phyloP scores from a whole-genome alignment of 2,329 filamentous ascomycete species.

The Arthroderma uncinatum region DNA sequence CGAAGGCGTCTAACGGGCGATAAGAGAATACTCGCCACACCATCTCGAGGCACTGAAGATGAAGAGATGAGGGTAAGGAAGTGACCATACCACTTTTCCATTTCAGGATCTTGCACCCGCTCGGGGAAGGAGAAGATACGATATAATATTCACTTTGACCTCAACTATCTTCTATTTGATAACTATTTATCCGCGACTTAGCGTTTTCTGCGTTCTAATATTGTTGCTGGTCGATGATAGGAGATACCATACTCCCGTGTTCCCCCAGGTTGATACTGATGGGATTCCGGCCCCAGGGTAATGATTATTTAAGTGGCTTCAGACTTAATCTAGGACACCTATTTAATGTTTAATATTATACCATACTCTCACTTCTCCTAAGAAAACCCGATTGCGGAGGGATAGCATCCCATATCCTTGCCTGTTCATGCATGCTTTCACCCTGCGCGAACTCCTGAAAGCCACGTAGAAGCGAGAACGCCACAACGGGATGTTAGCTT shows the following conservation, averaged over 20 bases:
- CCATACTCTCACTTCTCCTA: too few relatives aligned
- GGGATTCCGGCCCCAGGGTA: neutral
- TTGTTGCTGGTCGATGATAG: neutral
- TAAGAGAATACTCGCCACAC: neutral
- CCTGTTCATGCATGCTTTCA: too few relatives aligned
- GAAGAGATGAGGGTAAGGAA: neutral
- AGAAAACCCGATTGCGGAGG: too few relatives aligned
- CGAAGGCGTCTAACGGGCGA: slow-evolving; percentile 33
- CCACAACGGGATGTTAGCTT: too few relatives aligned
- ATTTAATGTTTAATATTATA: neutral
- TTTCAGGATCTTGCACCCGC: neutral
- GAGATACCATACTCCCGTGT: neutral
- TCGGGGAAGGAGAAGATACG: neutral
- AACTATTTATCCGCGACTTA: neutral
- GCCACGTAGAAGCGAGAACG: too few relatives aligned
- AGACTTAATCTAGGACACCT: too few relatives aligned
- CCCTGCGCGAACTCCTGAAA: too few relatives aligned
- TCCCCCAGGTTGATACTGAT: neutral
- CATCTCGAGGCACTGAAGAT: neutral
- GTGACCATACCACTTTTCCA: neutral
- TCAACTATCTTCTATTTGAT: neutral
- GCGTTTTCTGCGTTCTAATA: neutral
- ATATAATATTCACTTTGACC: neutral
- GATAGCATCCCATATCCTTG: too few relatives aligned
- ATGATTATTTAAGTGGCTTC: neutral